Evolutionary conservation across 257 asterid genomes (phyloP), one percentile per base, ranked within the genome.

Genomic region (Solanum corneliomulleri): DNA sequence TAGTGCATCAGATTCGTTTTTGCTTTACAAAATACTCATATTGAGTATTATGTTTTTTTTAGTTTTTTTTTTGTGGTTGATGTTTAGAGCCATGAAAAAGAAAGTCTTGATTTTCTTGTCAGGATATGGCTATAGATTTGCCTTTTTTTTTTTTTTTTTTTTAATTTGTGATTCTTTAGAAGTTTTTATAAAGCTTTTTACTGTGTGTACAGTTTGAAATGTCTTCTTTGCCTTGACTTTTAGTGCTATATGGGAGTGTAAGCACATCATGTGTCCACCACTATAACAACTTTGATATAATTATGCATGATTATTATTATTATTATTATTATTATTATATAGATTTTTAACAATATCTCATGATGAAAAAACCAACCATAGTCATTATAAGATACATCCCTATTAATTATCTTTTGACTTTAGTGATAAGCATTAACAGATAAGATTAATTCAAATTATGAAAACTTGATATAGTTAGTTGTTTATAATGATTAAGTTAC

Each of bases 181-280:
- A 71, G 88, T 85, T 87, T 23, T 68, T 66, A 11, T n/a, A 44
- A 33, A 83, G 31, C 45, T 83, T 88, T 85, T 87, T 33, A 83
- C 89, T 86, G 60, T 83, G 9, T 68, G 76, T 76, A 86, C 87
- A 90, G 88, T 88, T 31, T 44, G 64, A 83, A 83, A 68, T 86
- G 90, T 88, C 85, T 86, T 82, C 85, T 66, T 75, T 85, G 88
- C 86, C 89, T 74, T 77, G 41, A 37, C 37, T 56, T 86, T 90
- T 84, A 45, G n/a, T 23, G 64, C 33, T 80, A 71, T 75, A 42
- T 39, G 20, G 47, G 21, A 76, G 44, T 85, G 77, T 21, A 85
- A 35, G 80, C 62, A 85, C 77, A 45, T 85, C 82, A 85, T 85
- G 39, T 45, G 41, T 70, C 66, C 58, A 85, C 69, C 82, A 45